Evolutionary conservation across 2,329 filamentous ascomycete genomes (phyloP).

Genomic region (Epichloe uncinata): DNA sequence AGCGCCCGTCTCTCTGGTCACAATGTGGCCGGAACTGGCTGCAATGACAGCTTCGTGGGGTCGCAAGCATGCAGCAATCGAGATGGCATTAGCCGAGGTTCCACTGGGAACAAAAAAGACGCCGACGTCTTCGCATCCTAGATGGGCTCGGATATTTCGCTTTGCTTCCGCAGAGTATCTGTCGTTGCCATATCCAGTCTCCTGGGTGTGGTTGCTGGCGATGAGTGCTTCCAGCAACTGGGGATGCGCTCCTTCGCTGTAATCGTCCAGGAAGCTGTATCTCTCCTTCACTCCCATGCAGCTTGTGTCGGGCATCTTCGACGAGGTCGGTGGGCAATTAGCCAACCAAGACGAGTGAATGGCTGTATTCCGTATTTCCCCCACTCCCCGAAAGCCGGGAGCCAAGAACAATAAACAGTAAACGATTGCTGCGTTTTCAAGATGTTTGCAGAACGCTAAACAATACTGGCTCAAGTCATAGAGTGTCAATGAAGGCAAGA

Average conservation of each 20-base stretch:
- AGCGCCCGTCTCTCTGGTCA: conserved; percentile 35
- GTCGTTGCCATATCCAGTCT: conserved; percentile 34
- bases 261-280: conserved; percentile 38
- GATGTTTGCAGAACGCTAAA: background rate
- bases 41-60: conserved; percentile 39
- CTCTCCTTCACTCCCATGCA: conserved; percentile 6
- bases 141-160: conserved; percentile 24
- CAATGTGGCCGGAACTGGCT: conserved; percentile 34
- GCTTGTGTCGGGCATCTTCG: conserved; percentile 7
- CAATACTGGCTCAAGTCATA: background rate
- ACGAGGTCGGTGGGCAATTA: background rate
- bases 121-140: conserved; percentile 26
- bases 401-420: background rate
- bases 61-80: conserved; percentile 35
- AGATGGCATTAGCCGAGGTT: conserved; percentile 38
- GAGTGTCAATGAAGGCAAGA: background rate
- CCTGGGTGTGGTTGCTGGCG: conserved; percentile 29
- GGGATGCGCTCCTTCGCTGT: conserved; percentile 38
- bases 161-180: conserved; percentile 28
- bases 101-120: conserved; percentile 39
- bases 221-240: conserved; percentile 33
- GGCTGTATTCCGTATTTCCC: background rate
- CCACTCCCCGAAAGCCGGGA: background rate
- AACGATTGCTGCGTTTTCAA: background rate
- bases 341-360: too few relatives aligned